Evolutionary conservation across 768 basidiomycete species (phyloP).

Genomic region (Gloeopeniophorella convolvens): DNA sequence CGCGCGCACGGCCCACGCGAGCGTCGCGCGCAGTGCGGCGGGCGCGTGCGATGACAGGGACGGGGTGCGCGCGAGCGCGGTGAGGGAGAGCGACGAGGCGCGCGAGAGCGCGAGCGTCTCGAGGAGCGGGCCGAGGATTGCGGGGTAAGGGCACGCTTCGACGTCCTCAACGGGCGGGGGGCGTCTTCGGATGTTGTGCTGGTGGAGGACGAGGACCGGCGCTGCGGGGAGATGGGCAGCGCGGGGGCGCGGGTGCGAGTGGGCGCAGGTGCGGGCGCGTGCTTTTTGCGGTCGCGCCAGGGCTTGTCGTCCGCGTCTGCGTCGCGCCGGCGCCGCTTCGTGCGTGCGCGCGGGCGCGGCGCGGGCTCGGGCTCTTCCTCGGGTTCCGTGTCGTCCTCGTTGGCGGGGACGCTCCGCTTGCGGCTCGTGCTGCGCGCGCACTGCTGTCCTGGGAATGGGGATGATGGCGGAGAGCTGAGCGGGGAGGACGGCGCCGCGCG

Average conservation of each 20-base stretch:
- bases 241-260: neutral
- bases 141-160: constrained; percentile 10
- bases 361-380: neutral
- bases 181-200: neutral
- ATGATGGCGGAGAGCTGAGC: constrained; percentile 13
- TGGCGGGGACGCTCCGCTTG: neutral
- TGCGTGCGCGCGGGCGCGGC: neutral
- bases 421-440: neutral
- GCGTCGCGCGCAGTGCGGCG: neutral
- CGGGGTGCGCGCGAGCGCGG: constrained; percentile 3
- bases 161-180: no score
- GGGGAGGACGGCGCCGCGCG: constrained; percentile 15
- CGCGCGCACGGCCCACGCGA: constrained; percentile 15
- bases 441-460: constrained; percentile 7
- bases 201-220: neutral
- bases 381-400: neutral
- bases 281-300: constrained; percentile 9
- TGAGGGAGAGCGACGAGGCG: constrained; percentile 13
- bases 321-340: constrained; percentile 11
- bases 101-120: constrained; percentile 20
- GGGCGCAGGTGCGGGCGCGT: neutral
- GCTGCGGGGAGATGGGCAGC: neutral
- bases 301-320: constrained; percentile 2
- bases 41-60: neutral
- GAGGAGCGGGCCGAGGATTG: constrained; percentile 16